A percentile compares a stretch with the other conserved stretches of the same genome.
phyloP scores from a whole-genome alignment of 2,329 filamentous ascomycete genomes.

The Talaromyces sp. region DNA sequence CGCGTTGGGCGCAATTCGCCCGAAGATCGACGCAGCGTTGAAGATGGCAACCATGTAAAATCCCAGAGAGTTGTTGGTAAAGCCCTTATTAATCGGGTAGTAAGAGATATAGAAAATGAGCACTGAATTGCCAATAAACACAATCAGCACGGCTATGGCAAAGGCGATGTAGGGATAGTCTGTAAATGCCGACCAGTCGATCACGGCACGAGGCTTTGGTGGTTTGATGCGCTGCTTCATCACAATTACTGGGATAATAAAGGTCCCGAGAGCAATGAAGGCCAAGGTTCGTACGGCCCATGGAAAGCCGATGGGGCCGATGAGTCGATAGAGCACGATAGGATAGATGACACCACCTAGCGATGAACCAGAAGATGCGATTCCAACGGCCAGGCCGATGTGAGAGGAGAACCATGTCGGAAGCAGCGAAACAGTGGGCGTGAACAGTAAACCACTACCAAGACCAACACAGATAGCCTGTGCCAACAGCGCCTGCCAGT shows the following conservation, averaged over 20 bases:
- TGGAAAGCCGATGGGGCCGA: conserved; percentile 48
- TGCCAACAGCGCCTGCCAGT: conserved; percentile 45
- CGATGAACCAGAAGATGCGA: conserved; percentile 57
- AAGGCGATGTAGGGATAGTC: conserved; percentile 43
- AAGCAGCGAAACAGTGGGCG: conserved; percentile 60
- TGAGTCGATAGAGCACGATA: conserved; percentile 40
- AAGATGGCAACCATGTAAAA: conserved; percentile 66
- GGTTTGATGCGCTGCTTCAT: conserved; percentile 33
- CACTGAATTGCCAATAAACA: conserved; percentile 55
- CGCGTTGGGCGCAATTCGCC: conserved; percentile 52
- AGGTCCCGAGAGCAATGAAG: conserved; percentile 54
- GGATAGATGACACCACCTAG: conserved; percentile 56
- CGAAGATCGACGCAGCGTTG: conserved; percentile 58
- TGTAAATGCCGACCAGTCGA: conserved; percentile 41
- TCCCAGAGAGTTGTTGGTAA: conserved; percentile 48
- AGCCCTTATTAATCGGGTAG: conserved; percentile 39
- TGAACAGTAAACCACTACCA: conserved; percentile 60
- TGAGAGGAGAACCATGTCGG: conserved; percentile 61
- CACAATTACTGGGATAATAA: conserved; percentile 39
- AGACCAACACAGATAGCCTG: conserved; percentile 50
- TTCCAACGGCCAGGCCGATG: conserved; percentile 55
- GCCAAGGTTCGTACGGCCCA: conserved; percentile 61
- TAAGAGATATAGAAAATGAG: conserved; percentile 40
- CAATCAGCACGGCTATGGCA: conserved; percentile 52
- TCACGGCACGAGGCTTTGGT: conserved; percentile 36